Evolutionary conservation across 306 rosid species (phyloP), one percentile per base, ranked within the genome.

Genomic region (Castanea crenata): DNA sequence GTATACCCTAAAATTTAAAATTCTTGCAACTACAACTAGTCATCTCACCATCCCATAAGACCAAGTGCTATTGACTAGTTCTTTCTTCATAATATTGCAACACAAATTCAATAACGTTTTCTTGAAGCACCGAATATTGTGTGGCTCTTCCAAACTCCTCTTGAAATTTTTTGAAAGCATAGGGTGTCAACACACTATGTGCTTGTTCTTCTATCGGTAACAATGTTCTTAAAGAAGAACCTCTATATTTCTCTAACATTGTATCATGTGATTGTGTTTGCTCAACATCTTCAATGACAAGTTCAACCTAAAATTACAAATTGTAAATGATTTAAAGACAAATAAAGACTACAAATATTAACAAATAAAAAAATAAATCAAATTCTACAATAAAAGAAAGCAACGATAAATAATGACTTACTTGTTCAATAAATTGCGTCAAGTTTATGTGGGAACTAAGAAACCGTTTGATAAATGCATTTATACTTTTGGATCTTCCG

Each of bases 401-500:
- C 18, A 18, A 18, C 6, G 2, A 18, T 57, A 57, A 18, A 57
- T 57, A 57, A 57, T n/a, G 9, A 57, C 63, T 56, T 18, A 62
- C 71, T 27, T 63, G 29, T 15, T 76, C 62, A 14, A 49, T 2
- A 62, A 76, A 63, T 4, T 41, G 32, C 4, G 29, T 62, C 11
- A 46, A 76, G 49, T 44, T 71, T 46, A 72, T 72, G 5, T 62
- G 55, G 63, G 55, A 61, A 31, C 32, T 61, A 27, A 72, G 52
- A 14, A 79, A 71, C 62, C 65, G n/a, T n/a, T 72, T 79, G 23
- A 59, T 8, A 19, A 72, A 79, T 18, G 77, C 55, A 31, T 71
- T 79, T 72, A n/a, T 79, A 46, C 32, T 71, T 54, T 72, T 6
- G 11, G 55, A 70, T 79, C 41, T 71, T 71, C 77, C 41, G 25